Conservation (phyloP, 805 yeast genomes). For the Lipomyces sp. region DNA sequence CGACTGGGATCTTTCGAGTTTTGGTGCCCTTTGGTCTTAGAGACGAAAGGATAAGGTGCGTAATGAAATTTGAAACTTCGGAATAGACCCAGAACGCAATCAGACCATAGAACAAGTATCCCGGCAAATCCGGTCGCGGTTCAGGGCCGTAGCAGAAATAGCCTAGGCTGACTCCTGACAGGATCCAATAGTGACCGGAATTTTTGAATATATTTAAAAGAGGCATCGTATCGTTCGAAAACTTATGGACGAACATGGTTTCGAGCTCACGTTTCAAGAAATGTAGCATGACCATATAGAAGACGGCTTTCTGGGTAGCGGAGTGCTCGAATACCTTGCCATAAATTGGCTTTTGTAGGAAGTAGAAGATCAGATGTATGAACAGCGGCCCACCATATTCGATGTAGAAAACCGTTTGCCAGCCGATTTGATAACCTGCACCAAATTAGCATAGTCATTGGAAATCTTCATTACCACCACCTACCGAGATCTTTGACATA, state of each 20-base stretch:
- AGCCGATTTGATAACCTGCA: slow-evolving; percentile 72
- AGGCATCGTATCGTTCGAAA: slow-evolving; percentile 93
- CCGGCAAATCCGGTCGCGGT: slow-evolving; percentile 14
- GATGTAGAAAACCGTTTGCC: slow-evolving; percentile 86
- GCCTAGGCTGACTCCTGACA: slow-evolving; percentile 71
- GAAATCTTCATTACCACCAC: slow-evolving; percentile 1
- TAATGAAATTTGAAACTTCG: slow-evolving; percentile 72
- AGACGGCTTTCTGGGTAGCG: slow-evolving; percentile 59
- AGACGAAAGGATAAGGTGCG: slow-evolving; percentile 66
- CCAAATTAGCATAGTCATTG: neutral
- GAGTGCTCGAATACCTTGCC: slow-evolving; percentile 50
- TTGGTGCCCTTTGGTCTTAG: slow-evolving; percentile 45
- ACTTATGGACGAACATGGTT: slow-evolving; percentile 80
- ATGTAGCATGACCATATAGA: slow-evolving; percentile 64
- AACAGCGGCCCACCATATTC: slow-evolving; percentile 91
- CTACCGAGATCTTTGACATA: slow-evolving; percentile 82
- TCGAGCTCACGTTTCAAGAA: slow-evolving; percentile 88
- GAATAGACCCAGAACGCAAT: slow-evolving; percentile 47
- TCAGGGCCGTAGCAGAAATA: slow-evolving; percentile 55
- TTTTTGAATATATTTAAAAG: slow-evolving; percentile 83
- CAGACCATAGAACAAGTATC: slow-evolving; percentile 10
- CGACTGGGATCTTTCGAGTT: slow-evolving; percentile 73
- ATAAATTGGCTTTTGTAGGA: slow-evolving; percentile 47
- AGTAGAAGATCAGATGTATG: slow-evolving; percentile 73
- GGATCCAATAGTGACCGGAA: slow-evolving; percentile 89